Percentiles rank a stretch among this genome's conserved stretches.
Conservation (phyloP, 208 protist genomes). For the Crithidia fasciculata region DNA sequence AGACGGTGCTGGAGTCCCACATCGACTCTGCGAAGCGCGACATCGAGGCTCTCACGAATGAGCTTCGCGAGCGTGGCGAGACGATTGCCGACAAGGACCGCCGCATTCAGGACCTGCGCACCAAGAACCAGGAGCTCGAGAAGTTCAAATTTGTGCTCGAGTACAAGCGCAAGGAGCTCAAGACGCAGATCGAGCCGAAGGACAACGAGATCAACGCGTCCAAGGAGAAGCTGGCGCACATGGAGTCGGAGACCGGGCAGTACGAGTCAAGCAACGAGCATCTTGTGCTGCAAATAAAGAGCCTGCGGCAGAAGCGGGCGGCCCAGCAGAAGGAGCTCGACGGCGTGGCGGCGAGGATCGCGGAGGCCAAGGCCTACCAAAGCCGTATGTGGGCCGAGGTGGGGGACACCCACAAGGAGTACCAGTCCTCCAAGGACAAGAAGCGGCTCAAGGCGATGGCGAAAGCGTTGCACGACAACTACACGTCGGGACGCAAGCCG, state of each 20-base stretch:
- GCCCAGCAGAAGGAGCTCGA: slow-evolving; percentile 93
- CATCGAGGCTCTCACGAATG: slow-evolving; percentile 91
- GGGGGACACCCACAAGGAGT: slow-evolving; percentile 68
- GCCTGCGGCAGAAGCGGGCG: slow-evolving; percentile 93
- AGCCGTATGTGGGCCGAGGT: slow-evolving; percentile 91
- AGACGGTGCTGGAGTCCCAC: slow-evolving; percentile 88
- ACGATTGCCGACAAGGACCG: slow-evolving; percentile 97
- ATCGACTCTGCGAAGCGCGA: slow-evolving; percentile 95
- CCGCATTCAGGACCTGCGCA: slow-evolving; percentile 96
- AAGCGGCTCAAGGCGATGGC: slow-evolving; percentile 91
- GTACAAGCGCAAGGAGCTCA: slow-evolving; percentile 98
- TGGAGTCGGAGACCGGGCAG: slow-evolving; percentile 93
- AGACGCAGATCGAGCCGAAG: slow-evolving; percentile 97
- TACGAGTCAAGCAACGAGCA: slow-evolving; percentile 94
- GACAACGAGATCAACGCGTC: slow-evolving; percentile 94
- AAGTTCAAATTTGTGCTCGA: slow-evolving; percentile 99
- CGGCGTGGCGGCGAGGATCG: slow-evolving; percentile 67
- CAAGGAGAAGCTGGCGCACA: slow-evolving; percentile 95
- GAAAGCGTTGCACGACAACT: slow-evolving; percentile 93
- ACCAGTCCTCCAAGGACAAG: slow-evolving; percentile 39
- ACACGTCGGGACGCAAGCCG: slow-evolving; percentile 60
- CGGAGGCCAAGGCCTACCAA: slow-evolving; percentile 82
- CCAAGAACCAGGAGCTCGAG: slow-evolving; percentile 98
- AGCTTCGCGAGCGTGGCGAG: slow-evolving; percentile 94
- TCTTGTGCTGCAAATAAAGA: slow-evolving; percentile 93